Percentiles rank a stretch among this genome's conserved stretches.
Conservation (phyloP, 1,284 basidiomycete genomes). For the Pholiota adiposa region DNA sequence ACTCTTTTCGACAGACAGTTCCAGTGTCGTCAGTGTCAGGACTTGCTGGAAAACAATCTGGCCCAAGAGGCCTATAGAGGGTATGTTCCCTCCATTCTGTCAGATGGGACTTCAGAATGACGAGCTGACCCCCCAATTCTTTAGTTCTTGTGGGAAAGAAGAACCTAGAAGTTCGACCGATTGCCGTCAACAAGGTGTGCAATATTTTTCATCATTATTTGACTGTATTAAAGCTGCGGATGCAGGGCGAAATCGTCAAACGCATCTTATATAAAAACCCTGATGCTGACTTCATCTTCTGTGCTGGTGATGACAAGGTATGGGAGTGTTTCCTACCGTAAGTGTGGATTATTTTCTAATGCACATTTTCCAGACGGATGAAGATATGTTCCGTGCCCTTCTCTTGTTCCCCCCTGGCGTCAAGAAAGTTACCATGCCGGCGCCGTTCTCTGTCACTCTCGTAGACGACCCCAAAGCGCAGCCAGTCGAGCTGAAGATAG, state of each 20-base stretch:
- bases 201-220: not conserved
- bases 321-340: not conserved
- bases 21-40: constrained; percentile 96
- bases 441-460: constrained; percentile 77
- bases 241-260: constrained; percentile 93
- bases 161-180: constrained; percentile 95
- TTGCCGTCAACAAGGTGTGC: constrained; percentile 88
- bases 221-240: constrained; percentile 1
- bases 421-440: constrained; percentile 59
- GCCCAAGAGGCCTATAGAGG: constrained; percentile 88
- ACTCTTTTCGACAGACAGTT: constrained; percentile 63
- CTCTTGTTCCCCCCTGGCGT: constrained; percentile 60
- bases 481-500: constrained; percentile 68
- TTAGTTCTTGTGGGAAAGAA: constrained; percentile 94
- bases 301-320: constrained; percentile 97
- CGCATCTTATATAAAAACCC: constrained; percentile 91
- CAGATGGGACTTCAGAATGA: not conserved
- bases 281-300: constrained; percentile 95
- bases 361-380: constrained; percentile 68
- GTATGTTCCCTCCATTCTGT: constrained; percentile 38
- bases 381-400: constrained; percentile 95
- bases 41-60: constrained; percentile 91
- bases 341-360: not conserved
- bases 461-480: constrained; percentile 40
- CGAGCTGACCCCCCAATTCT: constrained; percentile 25